phyloP scores from a whole-genome alignment of 108 stramenopile species.

The Skeletonema costatum region DNA sequence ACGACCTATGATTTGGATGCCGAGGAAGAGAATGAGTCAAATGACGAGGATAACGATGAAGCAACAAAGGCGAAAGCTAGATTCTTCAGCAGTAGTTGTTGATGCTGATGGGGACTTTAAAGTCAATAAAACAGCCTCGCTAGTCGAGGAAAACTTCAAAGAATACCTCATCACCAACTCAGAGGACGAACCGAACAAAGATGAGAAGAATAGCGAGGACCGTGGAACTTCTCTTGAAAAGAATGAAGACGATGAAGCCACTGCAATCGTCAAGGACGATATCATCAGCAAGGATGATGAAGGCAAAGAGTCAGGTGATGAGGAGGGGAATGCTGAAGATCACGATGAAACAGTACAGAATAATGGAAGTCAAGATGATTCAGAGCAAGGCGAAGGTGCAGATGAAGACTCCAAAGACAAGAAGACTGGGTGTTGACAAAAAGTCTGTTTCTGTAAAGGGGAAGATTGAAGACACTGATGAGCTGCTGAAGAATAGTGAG shows the following conservation, averaged over 20 bases:
- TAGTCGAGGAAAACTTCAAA: background rate
- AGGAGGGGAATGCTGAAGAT: background rate
- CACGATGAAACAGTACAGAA: background rate
- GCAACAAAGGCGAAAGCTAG: background rate
- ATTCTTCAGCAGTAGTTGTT: background rate
- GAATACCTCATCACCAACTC: conserved; percentile 1
- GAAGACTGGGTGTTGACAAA: background rate
- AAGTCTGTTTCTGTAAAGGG: background rate
- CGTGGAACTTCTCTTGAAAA: background rate
- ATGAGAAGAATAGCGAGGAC: conserved; percentile 3
- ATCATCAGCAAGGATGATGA: background rate
- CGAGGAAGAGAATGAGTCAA: background rate
- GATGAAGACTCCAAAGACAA: background rate
- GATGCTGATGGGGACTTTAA: background rate
- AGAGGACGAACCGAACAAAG: conserved; percentile 1
- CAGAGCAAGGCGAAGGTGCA: background rate
- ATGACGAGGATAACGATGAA: background rate
- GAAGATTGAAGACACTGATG: background rate
- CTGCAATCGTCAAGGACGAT: background rate
- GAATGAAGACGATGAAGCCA: background rate
- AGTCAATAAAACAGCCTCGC: background rate
- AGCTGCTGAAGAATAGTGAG: background rate
- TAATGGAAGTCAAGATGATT: background rate
- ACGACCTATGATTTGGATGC: background rate
- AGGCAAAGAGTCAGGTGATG: background rate